Conservation (phyloP, 1,139 yeast genomes). For the Yamadazyma triangularis region DNA sequence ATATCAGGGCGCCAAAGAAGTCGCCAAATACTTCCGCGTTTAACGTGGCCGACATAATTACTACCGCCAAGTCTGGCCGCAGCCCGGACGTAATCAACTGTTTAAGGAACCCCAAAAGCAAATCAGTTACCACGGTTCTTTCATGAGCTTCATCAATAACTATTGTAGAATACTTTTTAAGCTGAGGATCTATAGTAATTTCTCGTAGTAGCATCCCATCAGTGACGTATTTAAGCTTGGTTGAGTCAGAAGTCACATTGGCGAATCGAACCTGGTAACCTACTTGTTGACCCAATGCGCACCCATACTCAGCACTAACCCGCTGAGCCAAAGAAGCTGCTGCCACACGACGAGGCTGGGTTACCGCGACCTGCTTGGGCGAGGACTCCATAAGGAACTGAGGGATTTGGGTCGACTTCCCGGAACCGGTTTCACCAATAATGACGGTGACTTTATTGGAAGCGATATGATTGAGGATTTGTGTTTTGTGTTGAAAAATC, state of each 20-base stretch:
- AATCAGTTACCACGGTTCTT: slow-evolving; percentile 86
- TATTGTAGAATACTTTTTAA: slow-evolving; percentile 68
- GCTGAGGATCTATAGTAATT: slow-evolving; percentile 66
- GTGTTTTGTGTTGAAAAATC: slow-evolving; percentile 66
- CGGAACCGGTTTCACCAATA: slow-evolving; percentile 97
- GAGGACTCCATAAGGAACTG: slow-evolving; percentile 65
- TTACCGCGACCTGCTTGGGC: slow-evolving; percentile 70
- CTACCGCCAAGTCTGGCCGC: slow-evolving; percentile 55
- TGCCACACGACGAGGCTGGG: slow-evolving; percentile 97
- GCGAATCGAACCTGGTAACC: slow-evolving; percentile 91
- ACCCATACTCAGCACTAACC: slow-evolving; percentile 86
- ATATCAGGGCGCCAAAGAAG: slow-evolving; percentile 78
- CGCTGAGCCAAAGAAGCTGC: slow-evolving; percentile 92
- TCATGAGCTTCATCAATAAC: slow-evolving; percentile 97
- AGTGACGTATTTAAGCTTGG: slow-evolving; percentile 79
- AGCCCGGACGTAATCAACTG: slow-evolving; percentile 44
- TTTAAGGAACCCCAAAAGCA: slow-evolving; percentile 83
- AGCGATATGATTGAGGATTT: slow-evolving; percentile 52
- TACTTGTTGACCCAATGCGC: slow-evolving; percentile 72
- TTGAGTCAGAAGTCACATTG: slow-evolving; percentile 35
- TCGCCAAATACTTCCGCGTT: slow-evolving; percentile 86
- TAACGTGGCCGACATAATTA: slow-evolving; percentile 92
- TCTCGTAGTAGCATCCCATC: slow-evolving; percentile 98
- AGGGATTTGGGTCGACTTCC: slow-evolving; percentile 96
- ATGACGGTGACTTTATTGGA: slow-evolving; percentile 68